phyloP scores from a whole-genome alignment of 805 yeast species.

The Barnettozyma pratensis region DNA sequence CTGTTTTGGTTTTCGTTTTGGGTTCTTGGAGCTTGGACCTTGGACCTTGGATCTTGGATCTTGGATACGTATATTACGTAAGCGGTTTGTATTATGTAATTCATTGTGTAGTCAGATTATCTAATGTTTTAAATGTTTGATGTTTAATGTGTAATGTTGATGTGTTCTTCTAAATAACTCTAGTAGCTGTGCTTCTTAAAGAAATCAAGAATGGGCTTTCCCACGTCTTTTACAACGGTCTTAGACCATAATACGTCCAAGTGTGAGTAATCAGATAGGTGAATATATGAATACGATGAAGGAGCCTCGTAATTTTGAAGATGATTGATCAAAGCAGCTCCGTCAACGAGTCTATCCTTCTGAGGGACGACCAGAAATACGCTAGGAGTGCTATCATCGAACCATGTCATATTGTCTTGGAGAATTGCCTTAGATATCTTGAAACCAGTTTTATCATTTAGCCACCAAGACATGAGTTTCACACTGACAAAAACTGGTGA shows the following conservation, averaged over 20 bases:
- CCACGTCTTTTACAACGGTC: slow-evolving; percentile 64
- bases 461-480: slow-evolving; percentile 91
- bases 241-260: slow-evolving; percentile 92
- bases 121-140: no score
- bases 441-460: slow-evolving; percentile 45
- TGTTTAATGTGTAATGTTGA: no score
- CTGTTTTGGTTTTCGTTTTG: no score
- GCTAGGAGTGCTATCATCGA: slow-evolving; percentile 44
- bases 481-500: slow-evolving; percentile 82
- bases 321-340: slow-evolving; percentile 59
- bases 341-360: slow-evolving; percentile 74
- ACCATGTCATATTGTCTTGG: slow-evolving; percentile 53
- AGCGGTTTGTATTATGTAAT: no score
- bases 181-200: background rate
- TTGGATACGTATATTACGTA: no score
- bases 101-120: no score
- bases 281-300: slow-evolving; percentile 26
- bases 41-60: no score
- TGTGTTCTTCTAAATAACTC: no score
- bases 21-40: no score
- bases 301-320: slow-evolving; percentile 51
- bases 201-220: slow-evolving; percentile 38
- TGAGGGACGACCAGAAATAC: slow-evolving; percentile 67
- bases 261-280: slow-evolving; percentile 67
- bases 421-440: slow-evolving; percentile 37